Base-by-base conservation (phyloP, 305 asterid species). In the Fraxinus velutina region DNA sequence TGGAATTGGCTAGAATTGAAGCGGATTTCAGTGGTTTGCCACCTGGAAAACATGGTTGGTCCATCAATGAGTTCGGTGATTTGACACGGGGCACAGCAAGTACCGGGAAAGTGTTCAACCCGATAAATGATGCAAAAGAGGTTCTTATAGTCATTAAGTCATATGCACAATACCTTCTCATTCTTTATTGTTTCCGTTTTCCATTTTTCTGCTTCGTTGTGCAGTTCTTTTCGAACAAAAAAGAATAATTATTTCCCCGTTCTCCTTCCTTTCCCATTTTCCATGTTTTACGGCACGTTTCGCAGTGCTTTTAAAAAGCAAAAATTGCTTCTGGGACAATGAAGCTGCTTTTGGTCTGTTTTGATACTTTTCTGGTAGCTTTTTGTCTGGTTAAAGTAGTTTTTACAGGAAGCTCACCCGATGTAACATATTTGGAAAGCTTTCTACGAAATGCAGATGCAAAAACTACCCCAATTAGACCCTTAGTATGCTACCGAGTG, bases 11-110 rank as follows among this genome's bases (percentile, higher is more conserved):
- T 71, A 82, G 95, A 82, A 88, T 95, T 24, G 99, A 95, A 89
- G 97, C 99, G 19, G 93, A 87, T 85, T 93, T 95, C 86, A 93
- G 96, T 62, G 98, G 99, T 13, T 82, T 93, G 87, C 81, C 93
- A 29, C 97, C 92, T 78, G 98, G 98, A 75, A 92, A 88, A 85
- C 96, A 91, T 32, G 95, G 92, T 64, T 95, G 98, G 98, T 91
- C 96, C 42, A 88, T 95, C 73, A 92, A 95, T 77, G 90, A 93
- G 86, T 95, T 91, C 86, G 99, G 99, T 62, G 97, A 93, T 91
- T 82, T 95, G 85, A 95, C 98, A 2, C 87, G 75, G 62, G 98
- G 98, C 10, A 97, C 92, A 81, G 97, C 96, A 42, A 93, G 93
- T 89, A 95, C 99, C 5, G 98, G 98, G 21, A 92, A 91, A 79